Evolutionary conservation across 2,329 filamentous ascomycete genomes (phyloP), one percentile per base, ranked within the genome.

Genomic region (Penicillium sp.): DNA sequence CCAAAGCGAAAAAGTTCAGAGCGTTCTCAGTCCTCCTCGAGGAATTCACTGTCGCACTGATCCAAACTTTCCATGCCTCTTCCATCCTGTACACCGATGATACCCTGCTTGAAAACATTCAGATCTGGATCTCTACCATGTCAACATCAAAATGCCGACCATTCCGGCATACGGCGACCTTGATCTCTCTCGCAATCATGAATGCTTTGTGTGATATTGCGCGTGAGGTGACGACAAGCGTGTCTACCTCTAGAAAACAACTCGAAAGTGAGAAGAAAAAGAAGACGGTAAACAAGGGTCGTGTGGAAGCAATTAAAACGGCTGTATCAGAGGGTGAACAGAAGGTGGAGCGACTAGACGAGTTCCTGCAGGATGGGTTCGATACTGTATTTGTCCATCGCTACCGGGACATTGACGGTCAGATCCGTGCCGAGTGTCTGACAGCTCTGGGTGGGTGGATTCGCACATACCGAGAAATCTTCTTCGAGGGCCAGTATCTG

Each of bases 341-440:
- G 60, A 88, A 87, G 69, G 83, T 90, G 35, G 87, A 90, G 58
- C 79, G 83, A 13, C 85, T 91, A 53, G 87, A 90, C 62, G 83
- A 84, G 31, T 82, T 88, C 59, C 86, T 97, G 57, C 88, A 88
- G 64, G 91, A 95, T 64, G 91, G 92, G 67, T 96, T 97, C 70
- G 90, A 96, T 66, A 90, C 90, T 2, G 88, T 97, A 47, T 99
- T 96, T 71, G 89, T 97, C 31, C 93, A 99, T 75, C 88, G 94
- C 48, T 99, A 97, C 74, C 90, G 94, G 60, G 94, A 99, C 71
- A 86, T 97, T 31, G 94, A 99, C 69, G 86, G 91, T 7, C 90
- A 86, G 67, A 96, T 99, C 64, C 86, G 94, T 53, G 86, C 89
- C 0, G 93, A 97, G 69, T 97, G 93, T 70, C 88, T 96, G 25